Base-by-base conservation (phyloP, 805 yeast genomes). In the Metschnikowia corniflorae region DNA sequence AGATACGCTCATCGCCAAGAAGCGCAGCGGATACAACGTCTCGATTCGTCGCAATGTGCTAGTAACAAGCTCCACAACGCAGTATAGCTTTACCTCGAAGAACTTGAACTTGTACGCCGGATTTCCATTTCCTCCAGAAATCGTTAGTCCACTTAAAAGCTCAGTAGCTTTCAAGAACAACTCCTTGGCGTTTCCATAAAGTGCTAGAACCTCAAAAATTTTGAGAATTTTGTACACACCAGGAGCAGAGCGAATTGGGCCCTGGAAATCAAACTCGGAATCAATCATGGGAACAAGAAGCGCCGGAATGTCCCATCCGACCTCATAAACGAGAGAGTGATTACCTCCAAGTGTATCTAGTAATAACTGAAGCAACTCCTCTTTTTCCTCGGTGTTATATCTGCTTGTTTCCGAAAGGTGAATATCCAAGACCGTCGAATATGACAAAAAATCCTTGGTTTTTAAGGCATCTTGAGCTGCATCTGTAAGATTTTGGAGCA, bases 271-370 rank as follows among this genome's bases (percentile, higher is more conserved):
- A 31, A 39, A 54, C 43, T 49, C 61, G 39, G 53, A 62, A 43
- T 64, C 78, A 50, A 82, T 54, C 54, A 71, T 84, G 7, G 68
- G 67, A 29, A 86, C 51, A 6, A 89, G 47, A 33, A 85, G 60
- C 21, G 71, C 72, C 1, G 96, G 96, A n/a, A 89, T 54, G 57
- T 89, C 97, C 97, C 97, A 89, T 2, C 95, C 95, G 42, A 88
- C 77, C 47, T 81, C 83, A 29, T 72, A 68, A 0, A 79, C 65
- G 20, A 86, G 58, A 8, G 70, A 71, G 13, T 69, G 65, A 53
- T 82, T 57, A 0, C 53, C 58, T 3, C 35, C 27, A 21, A 86
- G 57, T 0, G 78, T 61, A 0, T 60, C 63, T 8, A 59, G 47
- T 10, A 88, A 46, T 3, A 64, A 60, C 0, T 54, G 59, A 31